Evolutionary conservation across 768 basidiomycete genomes (phyloP).

Genomic region (Scleroderma citrinum): DNA sequence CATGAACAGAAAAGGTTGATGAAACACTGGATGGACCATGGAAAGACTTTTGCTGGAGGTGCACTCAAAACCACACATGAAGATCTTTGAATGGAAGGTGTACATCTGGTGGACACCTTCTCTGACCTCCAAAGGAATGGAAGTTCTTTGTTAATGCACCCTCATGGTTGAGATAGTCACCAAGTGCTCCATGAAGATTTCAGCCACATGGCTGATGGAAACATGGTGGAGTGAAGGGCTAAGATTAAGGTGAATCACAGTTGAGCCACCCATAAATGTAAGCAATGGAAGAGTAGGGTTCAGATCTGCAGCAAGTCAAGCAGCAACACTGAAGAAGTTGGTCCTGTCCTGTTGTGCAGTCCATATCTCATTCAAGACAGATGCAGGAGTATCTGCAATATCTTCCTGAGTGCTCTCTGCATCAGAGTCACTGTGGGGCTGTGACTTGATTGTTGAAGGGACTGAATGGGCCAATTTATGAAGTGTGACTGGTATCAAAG

Average conservation of each 20-base stretch:
- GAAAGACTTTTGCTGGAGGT: slow-evolving; percentile 18
- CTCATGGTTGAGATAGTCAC: slow-evolving; percentile 11
- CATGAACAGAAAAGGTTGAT: slow-evolving; percentile 13
- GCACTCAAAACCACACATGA: slow-evolving; percentile 23
- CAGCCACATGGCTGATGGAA: slow-evolving; percentile 18
- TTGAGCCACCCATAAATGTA: slow-evolving; percentile 9
- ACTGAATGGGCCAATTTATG: slow-evolving; percentile 2
- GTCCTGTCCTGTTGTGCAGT: not conserved
- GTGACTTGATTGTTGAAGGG: slow-evolving; percentile 9
- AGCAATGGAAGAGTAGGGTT: slow-evolving; percentile 7
- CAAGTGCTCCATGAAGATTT: slow-evolving; percentile 22
- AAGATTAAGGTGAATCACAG: slow-evolving; percentile 22
- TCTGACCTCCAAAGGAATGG: slow-evolving; percentile 3
- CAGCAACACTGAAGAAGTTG: slow-evolving; percentile 1
- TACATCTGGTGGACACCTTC: not conserved
- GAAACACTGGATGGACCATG: slow-evolving; percentile 1
- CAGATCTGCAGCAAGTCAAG: not conserved
- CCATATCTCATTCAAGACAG: not conserved
- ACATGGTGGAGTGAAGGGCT: slow-evolving; percentile 14
- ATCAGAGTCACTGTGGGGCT: slow-evolving; percentile 3
- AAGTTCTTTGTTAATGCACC: not conserved
- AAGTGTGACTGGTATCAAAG: slow-evolving; percentile 17
- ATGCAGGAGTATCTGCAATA: not conserved
- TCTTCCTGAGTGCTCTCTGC: slow-evolving; percentile 1
- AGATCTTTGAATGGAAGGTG: slow-evolving; percentile 22